Conservation (phyloP, 495 filamentous ascomycete genomes). For the Talaromyces proteolyticus region DNA sequence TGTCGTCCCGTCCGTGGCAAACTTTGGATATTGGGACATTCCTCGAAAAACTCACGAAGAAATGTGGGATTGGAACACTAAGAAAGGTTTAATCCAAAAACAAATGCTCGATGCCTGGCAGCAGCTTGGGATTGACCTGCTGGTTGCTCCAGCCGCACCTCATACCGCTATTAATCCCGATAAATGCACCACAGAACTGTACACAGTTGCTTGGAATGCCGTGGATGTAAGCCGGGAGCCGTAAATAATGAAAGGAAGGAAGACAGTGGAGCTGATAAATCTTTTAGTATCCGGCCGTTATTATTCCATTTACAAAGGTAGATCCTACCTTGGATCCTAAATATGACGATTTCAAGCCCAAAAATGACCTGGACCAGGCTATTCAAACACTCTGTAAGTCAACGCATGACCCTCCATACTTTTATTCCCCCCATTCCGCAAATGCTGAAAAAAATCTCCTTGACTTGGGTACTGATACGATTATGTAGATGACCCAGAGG, state of each 20-base stretch:
- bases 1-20: conserved; percentile 18
- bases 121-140: conserved; percentile 19
- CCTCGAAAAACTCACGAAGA: conserved; percentile 23
- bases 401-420: no score
- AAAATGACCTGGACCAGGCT: conserved; percentile 11
- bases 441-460: no score
- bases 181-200: conserved; percentile 22
- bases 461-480: no score
- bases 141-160: conserved; percentile 22
- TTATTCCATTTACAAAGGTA: conserved; percentile 20
- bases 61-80: conserved; percentile 22
- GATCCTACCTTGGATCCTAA: conserved; percentile 16
- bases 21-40: conserved; percentile 22
- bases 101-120: conserved; percentile 24
- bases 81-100: conserved; percentile 17
- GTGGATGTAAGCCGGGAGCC: conserved; percentile 20
- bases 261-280: background rate
- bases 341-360: conserved; percentile 11
- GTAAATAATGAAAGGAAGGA: no score
- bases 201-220: conserved; percentile 27
- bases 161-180: conserved; percentile 19
- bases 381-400: conserved; percentile 22
- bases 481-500: conserved; percentile 18
- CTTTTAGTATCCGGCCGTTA: conserved; percentile 22
- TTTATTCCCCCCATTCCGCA: no score